These are phyloP conservation scores for Macrolepiota fuliginosa DNA, from an alignment of 768 basidiomycete species.

Conservation along the genomic window DNA sequence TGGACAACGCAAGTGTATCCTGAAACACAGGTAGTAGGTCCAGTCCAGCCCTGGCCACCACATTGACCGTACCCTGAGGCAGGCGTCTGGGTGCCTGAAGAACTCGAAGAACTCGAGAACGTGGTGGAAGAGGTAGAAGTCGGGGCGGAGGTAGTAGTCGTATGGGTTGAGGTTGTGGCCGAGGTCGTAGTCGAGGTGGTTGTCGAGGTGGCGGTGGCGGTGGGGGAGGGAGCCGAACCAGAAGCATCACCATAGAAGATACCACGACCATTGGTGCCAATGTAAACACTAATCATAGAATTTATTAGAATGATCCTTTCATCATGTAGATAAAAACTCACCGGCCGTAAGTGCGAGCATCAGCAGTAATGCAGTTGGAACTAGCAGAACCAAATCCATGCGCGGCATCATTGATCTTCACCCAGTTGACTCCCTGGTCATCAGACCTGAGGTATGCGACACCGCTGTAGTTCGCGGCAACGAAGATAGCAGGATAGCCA, in stretches of 20 bases:
- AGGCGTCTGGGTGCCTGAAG: slow-evolving; percentile 20
- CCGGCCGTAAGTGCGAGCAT: slow-evolving; percentile 55
- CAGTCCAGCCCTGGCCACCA: slow-evolving; percentile 40
- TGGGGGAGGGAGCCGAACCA: slow-evolving; percentile 27
- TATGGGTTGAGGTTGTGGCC: slow-evolving; percentile 13
- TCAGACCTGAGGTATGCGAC: slow-evolving; percentile 57
- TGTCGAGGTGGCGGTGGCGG: slow-evolving; percentile 24
- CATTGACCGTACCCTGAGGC: slow-evolving; percentile 39
- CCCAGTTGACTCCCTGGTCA: slow-evolving; percentile 54
- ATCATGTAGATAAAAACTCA: slow-evolving; percentile 21
- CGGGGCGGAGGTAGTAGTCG: slow-evolving; percentile 17
- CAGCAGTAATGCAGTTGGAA: slow-evolving; percentile 47
- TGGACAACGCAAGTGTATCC: slow-evolving; percentile 34
- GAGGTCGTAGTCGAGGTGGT: slow-evolving; percentile 17
- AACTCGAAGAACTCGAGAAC: slow-evolving; percentile 24
- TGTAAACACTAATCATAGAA: slow-evolving; percentile 42
- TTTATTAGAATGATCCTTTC: background rate
- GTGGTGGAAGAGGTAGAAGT: slow-evolving; percentile 19
- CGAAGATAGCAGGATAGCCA: slow-evolving; percentile 54
- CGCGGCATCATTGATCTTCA: slow-evolving; percentile 53
- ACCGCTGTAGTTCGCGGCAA: slow-evolving; percentile 48
- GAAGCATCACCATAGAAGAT: slow-evolving; percentile 48
- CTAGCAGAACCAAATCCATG: slow-evolving; percentile 56
- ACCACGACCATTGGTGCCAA: slow-evolving; percentile 61
- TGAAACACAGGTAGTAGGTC: slow-evolving; percentile 37